These are phyloP conservation scores for Pyricularia sp. DNA, from an alignment of 2,329 filamentous ascomycete species.

Conservation along the genomic window DNA sequence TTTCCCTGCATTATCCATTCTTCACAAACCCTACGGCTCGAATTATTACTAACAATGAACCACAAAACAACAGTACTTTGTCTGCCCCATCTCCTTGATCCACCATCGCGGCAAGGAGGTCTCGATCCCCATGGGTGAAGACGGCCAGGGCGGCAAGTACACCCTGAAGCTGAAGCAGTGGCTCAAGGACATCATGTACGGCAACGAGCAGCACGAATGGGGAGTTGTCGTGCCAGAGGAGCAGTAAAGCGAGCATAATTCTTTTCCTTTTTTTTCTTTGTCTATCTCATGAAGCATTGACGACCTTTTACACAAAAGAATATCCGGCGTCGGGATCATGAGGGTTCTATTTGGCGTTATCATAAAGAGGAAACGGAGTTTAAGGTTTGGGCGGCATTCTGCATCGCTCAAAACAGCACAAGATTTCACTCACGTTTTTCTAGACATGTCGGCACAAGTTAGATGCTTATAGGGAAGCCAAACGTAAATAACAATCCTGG, in stretches of 20 bases:
- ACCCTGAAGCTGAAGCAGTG: conserved; percentile 56
- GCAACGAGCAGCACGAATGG: conserved; percentile 59
- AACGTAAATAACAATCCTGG: neutral
- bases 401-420: neutral
- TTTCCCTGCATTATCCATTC: conserved; percentile 4
- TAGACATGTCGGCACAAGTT: neutral
- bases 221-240: conserved; percentile 58
- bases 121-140: conserved; percentile 47
- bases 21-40: no score
- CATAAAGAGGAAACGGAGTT: neutral
- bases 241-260: conserved; percentile 5
- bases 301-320: neutral
- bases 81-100: conserved; percentile 58
- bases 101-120: conserved; percentile 58
- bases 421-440: neutral
- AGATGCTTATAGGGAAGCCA: neutral
- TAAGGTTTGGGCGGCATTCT: neutral
- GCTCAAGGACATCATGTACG: conserved; percentile 68
- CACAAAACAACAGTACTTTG: conserved; percentile 48
- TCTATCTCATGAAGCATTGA: neutral
- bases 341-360: neutral
- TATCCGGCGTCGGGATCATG: neutral
- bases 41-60: neutral
- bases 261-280: neutral
- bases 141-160: conserved; percentile 42